Evolutionary conservation across 208 protist species (phyloP).

Genomic region (Leishmania martiniquensis): DNA sequence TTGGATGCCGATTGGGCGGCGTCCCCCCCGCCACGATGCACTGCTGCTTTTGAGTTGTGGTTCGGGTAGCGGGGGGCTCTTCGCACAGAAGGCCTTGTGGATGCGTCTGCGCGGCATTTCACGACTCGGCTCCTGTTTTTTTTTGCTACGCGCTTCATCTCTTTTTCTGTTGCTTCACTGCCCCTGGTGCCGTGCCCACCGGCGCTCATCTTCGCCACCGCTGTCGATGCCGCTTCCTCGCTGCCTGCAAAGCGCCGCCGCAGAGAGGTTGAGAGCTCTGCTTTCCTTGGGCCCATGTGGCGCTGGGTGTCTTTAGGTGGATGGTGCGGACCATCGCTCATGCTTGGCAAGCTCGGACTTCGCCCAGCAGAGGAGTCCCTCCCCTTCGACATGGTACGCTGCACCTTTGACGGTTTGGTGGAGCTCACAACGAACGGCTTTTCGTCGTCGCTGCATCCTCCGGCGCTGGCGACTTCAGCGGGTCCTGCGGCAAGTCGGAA

Average conservation of each 20-base stretch:
- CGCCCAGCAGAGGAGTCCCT: conserved; percentile 41
- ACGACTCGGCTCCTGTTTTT: background rate
- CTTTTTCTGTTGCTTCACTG: background rate
- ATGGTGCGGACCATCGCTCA: conserved; percentile 82
- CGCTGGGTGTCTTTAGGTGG: conserved; percentile 84
- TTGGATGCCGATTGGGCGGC: background rate
- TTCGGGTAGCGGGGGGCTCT: background rate
- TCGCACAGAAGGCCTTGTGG: background rate
- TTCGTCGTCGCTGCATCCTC: conserved; percentile 5
- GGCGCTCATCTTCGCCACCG: background rate
- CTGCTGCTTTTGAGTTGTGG: background rate
- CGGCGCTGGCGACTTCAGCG: background rate
- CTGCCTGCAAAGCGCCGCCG: background rate
- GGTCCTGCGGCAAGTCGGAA: background rate
- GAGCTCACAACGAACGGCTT: conserved; percentile 63
- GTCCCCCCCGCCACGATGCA: too few relatives aligned
- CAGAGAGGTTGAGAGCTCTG: background rate
- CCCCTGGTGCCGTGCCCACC: background rate
- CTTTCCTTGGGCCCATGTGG: conserved; percentile 44
- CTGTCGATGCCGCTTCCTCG: background rate
- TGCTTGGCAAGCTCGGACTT: conserved; percentile 77
- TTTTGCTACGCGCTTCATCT: background rate
- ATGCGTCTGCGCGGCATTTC: background rate
- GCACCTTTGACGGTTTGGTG: conserved; percentile 81
- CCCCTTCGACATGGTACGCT: conserved; percentile 85